These are phyloP conservation scores for Truncatella angustata DNA, from an alignment of 2,329 filamentous ascomycete genomes.

Conservation along the genomic window DNA sequence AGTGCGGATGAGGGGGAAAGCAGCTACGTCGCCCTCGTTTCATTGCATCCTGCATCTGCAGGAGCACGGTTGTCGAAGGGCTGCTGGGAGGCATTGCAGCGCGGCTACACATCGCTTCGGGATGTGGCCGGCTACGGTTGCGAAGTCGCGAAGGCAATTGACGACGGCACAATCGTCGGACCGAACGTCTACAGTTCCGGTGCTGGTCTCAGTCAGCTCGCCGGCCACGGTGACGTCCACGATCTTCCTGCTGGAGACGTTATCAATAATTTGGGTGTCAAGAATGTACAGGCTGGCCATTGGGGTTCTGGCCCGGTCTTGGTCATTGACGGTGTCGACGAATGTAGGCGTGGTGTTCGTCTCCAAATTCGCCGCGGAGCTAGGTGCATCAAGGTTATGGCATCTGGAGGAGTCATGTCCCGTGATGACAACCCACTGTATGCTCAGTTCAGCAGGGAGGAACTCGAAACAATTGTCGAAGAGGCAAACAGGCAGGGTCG, in stretches of 20 bases:
- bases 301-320: constrained; percentile 23
- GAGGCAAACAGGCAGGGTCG: constrained; percentile 35
- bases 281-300: constrained; percentile 27
- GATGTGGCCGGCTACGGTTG: constrained; percentile 32
- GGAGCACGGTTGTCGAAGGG: constrained; percentile 32
- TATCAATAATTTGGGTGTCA: constrained; percentile 32
- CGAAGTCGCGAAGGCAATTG: constrained; percentile 28
- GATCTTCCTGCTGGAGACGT: constrained; percentile 31
- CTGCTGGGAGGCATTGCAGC: constrained; percentile 37
- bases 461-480: constrained; percentile 35
- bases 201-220: constrained; percentile 32
- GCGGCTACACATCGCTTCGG: constrained; percentile 34
- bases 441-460: constrained; percentile 37
- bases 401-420: constrained; percentile 37
- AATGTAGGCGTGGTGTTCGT: constrained; percentile 37
- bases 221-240: constrained; percentile 34
- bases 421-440: constrained; percentile 36
- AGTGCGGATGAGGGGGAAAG: constrained; percentile 13
- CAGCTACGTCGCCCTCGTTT: constrained; percentile 18
- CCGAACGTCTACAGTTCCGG: constrained; percentile 31
- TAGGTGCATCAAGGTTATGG: constrained; percentile 38
- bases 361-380: constrained; percentile 40
- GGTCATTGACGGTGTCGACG: constrained; percentile 38
- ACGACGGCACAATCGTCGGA: constrained; percentile 30
- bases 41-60: constrained; percentile 27